Conservation (phyloP, 805 yeast species). For the Lipomyces lipofer region DNA sequence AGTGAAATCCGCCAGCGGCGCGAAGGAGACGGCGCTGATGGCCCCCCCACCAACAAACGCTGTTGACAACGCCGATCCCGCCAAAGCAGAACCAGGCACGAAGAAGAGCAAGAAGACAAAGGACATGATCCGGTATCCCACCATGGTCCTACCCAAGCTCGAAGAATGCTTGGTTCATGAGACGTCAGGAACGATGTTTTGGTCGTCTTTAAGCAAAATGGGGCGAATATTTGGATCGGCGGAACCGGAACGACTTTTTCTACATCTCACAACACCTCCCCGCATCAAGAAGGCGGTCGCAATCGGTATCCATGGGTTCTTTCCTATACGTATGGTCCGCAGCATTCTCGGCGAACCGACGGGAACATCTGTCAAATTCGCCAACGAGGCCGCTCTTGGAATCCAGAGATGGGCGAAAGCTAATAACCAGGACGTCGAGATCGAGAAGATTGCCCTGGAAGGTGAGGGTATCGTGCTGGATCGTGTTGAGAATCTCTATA, state of each 20-base stretch:
- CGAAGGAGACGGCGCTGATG: constrained; percentile 26
- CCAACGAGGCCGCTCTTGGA: constrained; percentile 83
- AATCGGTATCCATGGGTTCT: constrained; percentile 94
- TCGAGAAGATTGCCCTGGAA: constrained; percentile 91
- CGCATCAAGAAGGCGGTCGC: constrained; percentile 57
- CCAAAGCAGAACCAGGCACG: constrained; percentile 5
- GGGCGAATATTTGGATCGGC: constrained; percentile 10
- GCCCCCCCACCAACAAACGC: constrained; percentile 24
- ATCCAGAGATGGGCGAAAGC: constrained; percentile 64
- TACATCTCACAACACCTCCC: constrained; percentile 20
- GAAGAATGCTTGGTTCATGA: constrained; percentile 23
- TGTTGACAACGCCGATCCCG: background rate
- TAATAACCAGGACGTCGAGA: constrained; percentile 46
- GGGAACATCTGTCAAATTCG: constrained; percentile 89
- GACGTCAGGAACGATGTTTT: constrained; percentile 5
- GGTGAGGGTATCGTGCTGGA: constrained; percentile 89
- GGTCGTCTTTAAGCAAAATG: constrained; percentile 15
- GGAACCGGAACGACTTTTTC: constrained; percentile 6
- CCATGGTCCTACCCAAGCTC: constrained; percentile 20
- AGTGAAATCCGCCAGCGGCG: constrained; percentile 25
- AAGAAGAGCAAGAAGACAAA: constrained; percentile 24
- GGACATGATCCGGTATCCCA: constrained; percentile 22
- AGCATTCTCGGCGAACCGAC: constrained; percentile 93
- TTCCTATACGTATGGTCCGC: constrained; percentile 82
- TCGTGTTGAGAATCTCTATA: constrained; percentile 78